Conservation (phyloP, 2,329 filamentous ascomycete genomes). For the Xylariaceae sp. region DNA sequence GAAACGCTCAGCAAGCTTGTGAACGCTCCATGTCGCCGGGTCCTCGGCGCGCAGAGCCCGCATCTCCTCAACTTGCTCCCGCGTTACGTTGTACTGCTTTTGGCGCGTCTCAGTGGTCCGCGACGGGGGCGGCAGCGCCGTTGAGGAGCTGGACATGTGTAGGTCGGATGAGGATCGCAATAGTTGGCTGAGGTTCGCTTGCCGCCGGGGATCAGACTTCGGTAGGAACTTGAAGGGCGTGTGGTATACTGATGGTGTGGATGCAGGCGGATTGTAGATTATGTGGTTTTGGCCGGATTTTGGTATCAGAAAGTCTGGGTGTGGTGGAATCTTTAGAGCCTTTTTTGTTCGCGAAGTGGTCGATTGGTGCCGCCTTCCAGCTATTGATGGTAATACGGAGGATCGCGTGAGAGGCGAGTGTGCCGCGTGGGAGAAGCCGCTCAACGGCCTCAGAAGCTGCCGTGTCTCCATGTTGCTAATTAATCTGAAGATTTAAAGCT, state of each 20-base stretch:
- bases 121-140: slow-evolving; percentile 39
- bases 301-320: slow-evolving; percentile 60
- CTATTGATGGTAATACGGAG: slow-evolving; percentile 11
- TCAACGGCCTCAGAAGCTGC: slow-evolving; percentile 34
- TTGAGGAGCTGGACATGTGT: slow-evolving; percentile 8
- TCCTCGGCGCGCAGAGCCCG: slow-evolving; percentile 59
- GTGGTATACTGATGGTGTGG: slow-evolving; percentile 63
- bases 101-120: slow-evolving; percentile 16
- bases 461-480: slow-evolving; percentile 36
- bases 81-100: slow-evolving; percentile 56
- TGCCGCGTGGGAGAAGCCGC: slow-evolving; percentile 15
- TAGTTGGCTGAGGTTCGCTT: slow-evolving; percentile 54
- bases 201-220: slow-evolving; percentile 58
- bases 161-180: slow-evolving; percentile 43
- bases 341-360: slow-evolving; percentile 61
- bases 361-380: slow-evolving; percentile 53
- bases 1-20: slow-evolving; percentile 59
- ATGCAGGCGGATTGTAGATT: slow-evolving; percentile 63
- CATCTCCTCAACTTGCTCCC: slow-evolving; percentile 65
- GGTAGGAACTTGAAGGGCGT: slow-evolving; percentile 73
- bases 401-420: slow-evolving; percentile 2
- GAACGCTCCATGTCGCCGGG: slow-evolving; percentile 61
- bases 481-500: slow-evolving; percentile 1
- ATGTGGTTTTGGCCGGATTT: slow-evolving; percentile 46
- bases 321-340: slow-evolving; percentile 63